These are phyloP conservation scores for Fonsecaea erecta DNA, from an alignment of 2,329 filamentous ascomycete genomes.

Conservation along the genomic window DNA sequence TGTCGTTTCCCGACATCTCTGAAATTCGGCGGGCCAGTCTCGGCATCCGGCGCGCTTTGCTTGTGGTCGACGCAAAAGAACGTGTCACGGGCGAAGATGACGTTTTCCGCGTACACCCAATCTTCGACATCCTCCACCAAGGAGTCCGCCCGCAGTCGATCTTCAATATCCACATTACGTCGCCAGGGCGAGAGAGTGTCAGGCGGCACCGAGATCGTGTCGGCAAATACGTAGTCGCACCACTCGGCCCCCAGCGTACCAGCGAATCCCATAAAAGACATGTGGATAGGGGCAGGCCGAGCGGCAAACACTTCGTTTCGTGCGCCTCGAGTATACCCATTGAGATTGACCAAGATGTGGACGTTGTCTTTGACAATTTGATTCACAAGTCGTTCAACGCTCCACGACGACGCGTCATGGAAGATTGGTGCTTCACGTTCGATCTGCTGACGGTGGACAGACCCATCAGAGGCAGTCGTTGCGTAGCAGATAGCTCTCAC, in stretches of 20 bases:
- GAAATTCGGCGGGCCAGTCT: slow-evolving; percentile 25
- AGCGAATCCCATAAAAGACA: slow-evolving; percentile 99
- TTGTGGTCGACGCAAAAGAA: slow-evolving; percentile 99
- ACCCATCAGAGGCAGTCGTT: slow-evolving; percentile 88
- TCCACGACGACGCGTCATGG: slow-evolving; percentile 83
- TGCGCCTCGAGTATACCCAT: slow-evolving; percentile 95
- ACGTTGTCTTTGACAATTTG: slow-evolving; percentile 88
- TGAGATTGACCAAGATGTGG: slow-evolving; percentile 95
- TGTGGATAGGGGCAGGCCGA: slow-evolving; percentile 90
- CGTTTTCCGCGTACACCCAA: slow-evolving; percentile 97
- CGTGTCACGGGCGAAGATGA: slow-evolving; percentile 90
- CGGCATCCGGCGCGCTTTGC: slow-evolving; percentile 77
- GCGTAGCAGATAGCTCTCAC: slow-evolving; percentile 94
- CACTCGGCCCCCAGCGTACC: slow-evolving; percentile 95
- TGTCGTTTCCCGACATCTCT: slow-evolving; percentile 58
- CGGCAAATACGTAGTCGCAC: slow-evolving; percentile 96
- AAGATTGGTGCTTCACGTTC: slow-evolving; percentile 92
- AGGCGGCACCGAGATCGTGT: slow-evolving; percentile 81
- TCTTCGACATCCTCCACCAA: slow-evolving; percentile 71
- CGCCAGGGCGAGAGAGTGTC: slow-evolving; percentile 80
- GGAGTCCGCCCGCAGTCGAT: slow-evolving; percentile 66
- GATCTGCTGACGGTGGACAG: slow-evolving; percentile 87
- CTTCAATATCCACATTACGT: slow-evolving; percentile 73
- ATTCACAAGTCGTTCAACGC: slow-evolving; percentile 78
- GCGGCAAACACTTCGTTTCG: slow-evolving; percentile 97